These are phyloP conservation scores for Eustoma russellianum DNA, from an alignment of 257 asterid genomes.

Conservation along the genomic window DNA sequence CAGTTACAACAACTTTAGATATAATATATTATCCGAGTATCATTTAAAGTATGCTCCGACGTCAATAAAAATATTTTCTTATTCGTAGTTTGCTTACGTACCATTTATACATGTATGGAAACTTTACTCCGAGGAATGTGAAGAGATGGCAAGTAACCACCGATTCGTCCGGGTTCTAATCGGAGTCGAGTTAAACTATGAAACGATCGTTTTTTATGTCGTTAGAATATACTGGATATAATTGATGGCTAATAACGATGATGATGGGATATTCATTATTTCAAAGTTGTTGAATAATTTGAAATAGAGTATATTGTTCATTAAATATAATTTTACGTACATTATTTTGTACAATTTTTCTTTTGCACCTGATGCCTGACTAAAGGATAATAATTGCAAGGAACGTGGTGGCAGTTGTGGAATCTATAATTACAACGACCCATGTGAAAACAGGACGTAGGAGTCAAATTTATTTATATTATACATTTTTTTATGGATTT, in stretches of 20 bases:
- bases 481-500: background rate
- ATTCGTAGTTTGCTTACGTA: too few species aligned
- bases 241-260: too few species aligned
- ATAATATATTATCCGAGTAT: too few species aligned
- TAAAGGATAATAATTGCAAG: slow-evolving; percentile 13
- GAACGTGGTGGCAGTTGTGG: slow-evolving; percentile 34
- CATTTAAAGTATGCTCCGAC: too few species aligned
- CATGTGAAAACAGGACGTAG: slow-evolving; percentile 23
- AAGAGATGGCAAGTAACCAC: slow-evolving; percentile 35
- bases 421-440: slow-evolving; percentile 20
- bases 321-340: slow-evolving; percentile 1
- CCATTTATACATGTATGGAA: background rate
- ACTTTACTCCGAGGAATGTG: slow-evolving; percentile 11
- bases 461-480: background rate
- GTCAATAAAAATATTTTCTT: too few species aligned
- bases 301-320: too few species aligned
- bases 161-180: slow-evolving; percentile 25
- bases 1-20: too few species aligned
- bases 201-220: too few species aligned
- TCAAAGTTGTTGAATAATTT: too few species aligned
- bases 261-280: too few species aligned
- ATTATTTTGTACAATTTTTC: slow-evolving; percentile 1
- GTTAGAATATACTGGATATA: too few species aligned
- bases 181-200: slow-evolving; percentile 8
- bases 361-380: slow-evolving; percentile 13